Conservation (phyloP, 257 asterid genomes). For the Salvia rosmarinus region DNA sequence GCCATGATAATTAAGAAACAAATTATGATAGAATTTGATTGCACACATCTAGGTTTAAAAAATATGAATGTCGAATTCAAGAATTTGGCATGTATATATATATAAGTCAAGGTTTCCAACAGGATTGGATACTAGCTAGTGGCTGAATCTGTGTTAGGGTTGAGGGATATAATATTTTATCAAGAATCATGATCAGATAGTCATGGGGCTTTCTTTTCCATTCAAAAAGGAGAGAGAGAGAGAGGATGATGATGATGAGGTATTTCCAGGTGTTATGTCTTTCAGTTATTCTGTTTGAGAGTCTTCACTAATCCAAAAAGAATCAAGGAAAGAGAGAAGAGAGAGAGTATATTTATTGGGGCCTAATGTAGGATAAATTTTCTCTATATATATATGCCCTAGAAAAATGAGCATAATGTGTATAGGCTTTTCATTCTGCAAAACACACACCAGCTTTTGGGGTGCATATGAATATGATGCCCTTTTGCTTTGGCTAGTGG, state of each 20-base stretch:
- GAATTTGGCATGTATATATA: not conserved
- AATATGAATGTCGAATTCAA: not conserved
- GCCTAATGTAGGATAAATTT: conserved; percentile 31
- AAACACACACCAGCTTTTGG: conserved; percentile 59
- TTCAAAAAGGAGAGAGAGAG: conserved; percentile 16
- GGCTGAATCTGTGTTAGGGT: conserved; percentile 33
- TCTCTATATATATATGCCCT: conserved; percentile 13
- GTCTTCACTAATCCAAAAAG: conserved; percentile 43
- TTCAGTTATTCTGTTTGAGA: conserved; percentile 39
- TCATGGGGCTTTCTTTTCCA: conserved; percentile 24
- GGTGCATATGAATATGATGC: conserved; percentile 63
- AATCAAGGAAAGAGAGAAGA: conserved; percentile 33
- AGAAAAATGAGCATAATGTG: conserved; percentile 18
- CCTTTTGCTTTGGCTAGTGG: conserved; percentile 67
- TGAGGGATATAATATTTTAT: conserved; percentile 29
- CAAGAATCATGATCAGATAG: conserved; percentile 37
- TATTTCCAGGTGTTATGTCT: conserved; percentile 44
- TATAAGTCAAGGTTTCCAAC: not conserved
- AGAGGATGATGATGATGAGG: conserved; percentile 14
- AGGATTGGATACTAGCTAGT: conserved; percentile 20
- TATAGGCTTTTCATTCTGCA: conserved; percentile 57
- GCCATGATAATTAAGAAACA: conserved; percentile 16
- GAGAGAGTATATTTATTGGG: conserved; percentile 32
- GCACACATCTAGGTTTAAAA: conserved; percentile 32
- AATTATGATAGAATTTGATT: conserved; percentile 33